Percentiles rank a stretch among this genome's conserved stretches.
phyloP scores from a whole-genome alignment of 2,329 filamentous ascomycete genomes.

The Pyricularia grisea region DNA sequence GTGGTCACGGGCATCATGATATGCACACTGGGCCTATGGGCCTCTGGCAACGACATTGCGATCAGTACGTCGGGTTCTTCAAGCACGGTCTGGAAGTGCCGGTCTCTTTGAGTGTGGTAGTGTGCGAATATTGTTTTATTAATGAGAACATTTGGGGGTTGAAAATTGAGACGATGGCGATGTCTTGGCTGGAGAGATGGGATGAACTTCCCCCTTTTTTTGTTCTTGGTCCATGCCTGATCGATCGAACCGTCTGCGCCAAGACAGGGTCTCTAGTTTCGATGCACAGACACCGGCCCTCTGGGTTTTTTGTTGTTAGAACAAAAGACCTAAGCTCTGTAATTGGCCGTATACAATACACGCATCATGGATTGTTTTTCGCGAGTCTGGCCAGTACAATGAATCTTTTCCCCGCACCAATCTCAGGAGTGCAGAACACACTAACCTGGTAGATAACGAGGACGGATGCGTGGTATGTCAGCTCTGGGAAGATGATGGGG shows the following conservation, averaged over 20 bases:
- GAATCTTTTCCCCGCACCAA: not conserved
- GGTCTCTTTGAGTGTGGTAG: not conserved
- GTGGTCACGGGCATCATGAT: constrained; percentile 24
- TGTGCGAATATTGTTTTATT: not conserved
- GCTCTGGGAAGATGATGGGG: too few relatives aligned
- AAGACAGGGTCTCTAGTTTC: too few relatives aligned
- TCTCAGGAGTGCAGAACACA: too few relatives aligned
- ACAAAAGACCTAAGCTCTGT: not conserved
- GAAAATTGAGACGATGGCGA: not conserved
- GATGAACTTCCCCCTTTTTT: not conserved
- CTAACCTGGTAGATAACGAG: too few relatives aligned
- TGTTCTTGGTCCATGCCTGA: not conserved
- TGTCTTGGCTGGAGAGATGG: not conserved
- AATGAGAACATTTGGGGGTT: not conserved
- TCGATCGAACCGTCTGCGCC: not conserved
- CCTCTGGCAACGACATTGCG: constrained; percentile 25
- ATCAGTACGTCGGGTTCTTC: not conserved
- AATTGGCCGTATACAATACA: not conserved
- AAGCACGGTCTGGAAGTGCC: not conserved
- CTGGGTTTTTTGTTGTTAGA: not conserved
- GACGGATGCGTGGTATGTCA: too few relatives aligned
- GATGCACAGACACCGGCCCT: not conserved
- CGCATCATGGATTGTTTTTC: not conserved
- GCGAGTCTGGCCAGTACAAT: not conserved
- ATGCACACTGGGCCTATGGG: constrained; percentile 29